Conservation (phyloP, 257 asterid genomes). For the Solanum verrucosum region DNA sequence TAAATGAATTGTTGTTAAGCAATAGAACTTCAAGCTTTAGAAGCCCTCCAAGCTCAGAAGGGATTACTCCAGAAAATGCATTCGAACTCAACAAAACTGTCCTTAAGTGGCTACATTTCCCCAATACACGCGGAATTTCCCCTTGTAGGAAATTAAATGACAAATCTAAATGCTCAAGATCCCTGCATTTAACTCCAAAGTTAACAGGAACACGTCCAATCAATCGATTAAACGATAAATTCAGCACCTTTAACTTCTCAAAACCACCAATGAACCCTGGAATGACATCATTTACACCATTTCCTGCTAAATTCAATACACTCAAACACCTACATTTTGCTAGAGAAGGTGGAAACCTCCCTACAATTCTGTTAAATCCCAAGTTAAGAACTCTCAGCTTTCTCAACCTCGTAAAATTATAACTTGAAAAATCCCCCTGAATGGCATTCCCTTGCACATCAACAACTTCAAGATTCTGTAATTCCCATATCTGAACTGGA, state of each 20-base stretch:
- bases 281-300: constrained; percentile 54
- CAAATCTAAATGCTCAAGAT: constrained; percentile 70
- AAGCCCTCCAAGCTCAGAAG: constrained; percentile 58
- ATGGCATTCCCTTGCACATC: constrained; percentile 81
- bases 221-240: constrained; percentile 71
- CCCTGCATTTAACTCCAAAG: constrained; percentile 54
- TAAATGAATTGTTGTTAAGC: constrained; percentile 54
- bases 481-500: constrained; percentile 58
- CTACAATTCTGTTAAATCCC: constrained; percentile 57
- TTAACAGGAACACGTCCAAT: constrained; percentile 45
- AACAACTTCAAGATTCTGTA: constrained; percentile 78
- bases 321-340: constrained; percentile 37
- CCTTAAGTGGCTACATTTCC: constrained; percentile 52
- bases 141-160: constrained; percentile 59
- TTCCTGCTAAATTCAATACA: constrained; percentile 75
- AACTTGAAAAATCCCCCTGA: constrained; percentile 40
- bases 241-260: constrained; percentile 51
- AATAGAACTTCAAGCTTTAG: constrained; percentile 62
- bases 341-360: constrained; percentile 50
- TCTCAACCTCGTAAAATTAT: constrained; percentile 42
- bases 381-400: constrained; percentile 61
- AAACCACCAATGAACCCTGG: constrained; percentile 47
- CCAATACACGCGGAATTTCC: constrained; percentile 52
- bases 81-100: constrained; percentile 59
- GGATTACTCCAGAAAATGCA: constrained; percentile 58